Percentiles rank a stretch among this genome's conserved stretches.
Conservation (phyloP, 106 monocot genomes). For the Xerophyta viscosa region DNA sequence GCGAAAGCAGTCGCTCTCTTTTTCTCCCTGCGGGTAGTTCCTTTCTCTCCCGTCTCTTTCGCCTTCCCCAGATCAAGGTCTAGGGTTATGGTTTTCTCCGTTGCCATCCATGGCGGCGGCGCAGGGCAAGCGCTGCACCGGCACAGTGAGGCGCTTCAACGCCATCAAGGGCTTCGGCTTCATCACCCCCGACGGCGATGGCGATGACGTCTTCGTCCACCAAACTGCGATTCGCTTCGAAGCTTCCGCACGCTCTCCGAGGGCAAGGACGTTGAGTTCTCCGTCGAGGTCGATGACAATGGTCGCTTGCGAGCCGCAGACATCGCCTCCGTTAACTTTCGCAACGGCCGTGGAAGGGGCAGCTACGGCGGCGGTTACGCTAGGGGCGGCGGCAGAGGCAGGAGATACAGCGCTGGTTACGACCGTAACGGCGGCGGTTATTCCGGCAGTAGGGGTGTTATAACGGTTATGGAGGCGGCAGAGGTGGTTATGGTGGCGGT, state of each 20-base stretch:
- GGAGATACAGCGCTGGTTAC: too few relatives aligned
- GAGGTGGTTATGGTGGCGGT: conserved; percentile 1
- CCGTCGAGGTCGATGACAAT: conserved; percentile 14
- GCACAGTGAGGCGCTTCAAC: conserved; percentile 28
- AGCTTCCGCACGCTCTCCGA: conserved; percentile 20
- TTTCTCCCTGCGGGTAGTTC: too few relatives aligned
- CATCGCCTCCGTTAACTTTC: conserved; percentile 5
- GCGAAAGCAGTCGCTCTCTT: too few relatives aligned
- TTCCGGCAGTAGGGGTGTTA: too few relatives aligned
- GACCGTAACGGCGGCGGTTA: too few relatives aligned
- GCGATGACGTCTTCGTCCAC: conserved; percentile 28
- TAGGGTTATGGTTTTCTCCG: conserved; percentile 2
- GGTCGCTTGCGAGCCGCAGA: conserved; percentile 28
- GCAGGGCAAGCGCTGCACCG: conserved; percentile 4
- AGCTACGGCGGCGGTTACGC: too few relatives aligned
- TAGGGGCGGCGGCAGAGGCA: too few relatives aligned
- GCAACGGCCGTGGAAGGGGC: conserved; percentile 6
- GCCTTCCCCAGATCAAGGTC: too few relatives aligned
- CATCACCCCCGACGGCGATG: conserved; percentile 20
- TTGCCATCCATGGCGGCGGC: not conserved
- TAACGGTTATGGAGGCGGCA: not conserved
- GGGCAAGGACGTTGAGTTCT: conserved; percentile 33
- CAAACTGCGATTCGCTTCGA: conserved; percentile 14
- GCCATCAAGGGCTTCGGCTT: conserved; percentile 28
- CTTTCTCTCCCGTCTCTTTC: too few relatives aligned